Conservation (phyloP, 2,329 filamentous ascomycete species). For the Aureobasidium musti region DNA sequence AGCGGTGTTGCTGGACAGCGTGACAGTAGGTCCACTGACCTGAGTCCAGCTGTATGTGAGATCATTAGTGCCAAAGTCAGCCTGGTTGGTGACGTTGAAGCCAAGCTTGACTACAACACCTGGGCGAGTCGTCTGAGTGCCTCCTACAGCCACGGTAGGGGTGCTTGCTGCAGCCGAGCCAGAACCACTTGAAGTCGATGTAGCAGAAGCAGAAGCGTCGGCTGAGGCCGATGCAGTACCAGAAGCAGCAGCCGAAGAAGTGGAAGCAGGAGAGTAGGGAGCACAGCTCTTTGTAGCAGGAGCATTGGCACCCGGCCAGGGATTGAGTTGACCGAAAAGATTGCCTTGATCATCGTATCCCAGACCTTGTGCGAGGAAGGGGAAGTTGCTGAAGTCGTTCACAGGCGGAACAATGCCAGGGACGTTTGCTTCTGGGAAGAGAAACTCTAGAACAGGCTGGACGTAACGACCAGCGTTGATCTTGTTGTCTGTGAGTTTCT, state of each 20-base stretch:
- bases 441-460: slow-evolving; percentile 48
- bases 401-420: slow-evolving; percentile 42
- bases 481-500: slow-evolving; percentile 43
- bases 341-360: slow-evolving; percentile 38
- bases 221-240: slow-evolving; percentile 35
- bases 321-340: slow-evolving; percentile 45
- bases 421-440: slow-evolving; percentile 47
- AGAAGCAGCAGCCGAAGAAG: slow-evolving; percentile 38
- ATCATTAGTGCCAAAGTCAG: slow-evolving; percentile 31
- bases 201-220: slow-evolving; percentile 35
- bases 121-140: slow-evolving; percentile 34
- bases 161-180: slow-evolving; percentile 33
- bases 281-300: slow-evolving; percentile 35
- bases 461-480: slow-evolving; percentile 49
- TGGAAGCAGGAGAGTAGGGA: slow-evolving; percentile 30
- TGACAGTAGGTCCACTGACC: slow-evolving; percentile 36
- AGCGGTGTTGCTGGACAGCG: slow-evolving; percentile 34
- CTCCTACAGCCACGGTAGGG: slow-evolving; percentile 36
- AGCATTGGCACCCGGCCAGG: slow-evolving; percentile 42
- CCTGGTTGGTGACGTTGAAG: slow-evolving; percentile 39
- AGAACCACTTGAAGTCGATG: slow-evolving; percentile 29
- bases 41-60: slow-evolving; percentile 42
- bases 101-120: slow-evolving; percentile 39
- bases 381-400: slow-evolving; percentile 44
- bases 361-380: slow-evolving; percentile 39